Conservation (phyloP, 2,329 filamentous ascomycete genomes). For the Eutypa lata region DNA sequence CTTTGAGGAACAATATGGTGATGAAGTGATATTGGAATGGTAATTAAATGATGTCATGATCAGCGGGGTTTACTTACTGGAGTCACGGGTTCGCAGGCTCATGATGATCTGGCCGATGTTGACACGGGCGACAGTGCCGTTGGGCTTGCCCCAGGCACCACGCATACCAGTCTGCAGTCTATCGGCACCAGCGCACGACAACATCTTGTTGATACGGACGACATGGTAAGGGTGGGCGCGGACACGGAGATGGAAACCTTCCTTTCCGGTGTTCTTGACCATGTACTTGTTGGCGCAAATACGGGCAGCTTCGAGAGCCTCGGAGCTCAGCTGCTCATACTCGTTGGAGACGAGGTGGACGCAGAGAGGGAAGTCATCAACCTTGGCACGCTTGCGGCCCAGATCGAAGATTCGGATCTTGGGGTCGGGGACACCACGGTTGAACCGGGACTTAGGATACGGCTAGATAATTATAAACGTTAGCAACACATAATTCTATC, state of each 20-base stretch:
- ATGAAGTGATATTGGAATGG: not conserved
- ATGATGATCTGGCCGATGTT: conserved; percentile 99
- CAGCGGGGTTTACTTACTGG: conserved; percentile 57
- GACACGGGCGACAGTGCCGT: conserved; percentile 98
- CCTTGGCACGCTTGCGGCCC: conserved; percentile 95
- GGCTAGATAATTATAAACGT: conserved; percentile 51
- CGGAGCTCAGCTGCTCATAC: conserved; percentile 99
- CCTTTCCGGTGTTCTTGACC: conserved; percentile 70
- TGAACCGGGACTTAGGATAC: conserved; percentile 99
- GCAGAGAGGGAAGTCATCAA: conserved; percentile 99
- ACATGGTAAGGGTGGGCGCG: conserved; percentile 99
- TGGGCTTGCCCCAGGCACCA: conserved; percentile 99
- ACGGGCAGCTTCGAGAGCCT: conserved; percentile 98
- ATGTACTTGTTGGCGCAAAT: conserved; percentile 99
- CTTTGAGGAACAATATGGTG: not conserved
- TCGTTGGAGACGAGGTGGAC: conserved; percentile 99
- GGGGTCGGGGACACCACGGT: conserved; percentile 91
- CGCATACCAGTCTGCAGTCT: conserved; percentile 99
- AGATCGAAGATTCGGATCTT: conserved; percentile 98
- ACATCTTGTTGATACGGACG: conserved; percentile 99
- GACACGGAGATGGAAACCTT: conserved; percentile 71
- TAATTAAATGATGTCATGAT: not conserved
- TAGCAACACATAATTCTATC: not conserved
- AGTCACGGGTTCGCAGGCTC: conserved; percentile 94
- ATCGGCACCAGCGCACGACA: conserved; percentile 99